A percentile compares a stretch with the other conserved stretches of the same genome.
phyloP scores from a whole-genome alignment of 2,329 filamentous ascomycete species.

The Dothideomycetidae sp. region DNA sequence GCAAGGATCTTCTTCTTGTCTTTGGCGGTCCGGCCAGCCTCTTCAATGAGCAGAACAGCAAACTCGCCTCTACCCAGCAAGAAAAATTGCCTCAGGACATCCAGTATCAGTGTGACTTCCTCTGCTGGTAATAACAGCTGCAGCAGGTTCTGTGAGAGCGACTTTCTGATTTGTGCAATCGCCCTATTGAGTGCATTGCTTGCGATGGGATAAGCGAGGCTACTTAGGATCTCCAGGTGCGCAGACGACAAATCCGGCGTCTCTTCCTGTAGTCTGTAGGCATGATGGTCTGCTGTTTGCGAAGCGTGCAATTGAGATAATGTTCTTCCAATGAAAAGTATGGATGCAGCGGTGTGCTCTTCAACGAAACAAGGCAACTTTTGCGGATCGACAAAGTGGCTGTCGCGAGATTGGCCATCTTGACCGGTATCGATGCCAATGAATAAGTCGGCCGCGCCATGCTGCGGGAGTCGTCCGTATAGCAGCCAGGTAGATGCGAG shows the following conservation, averaged over 20 bases:
- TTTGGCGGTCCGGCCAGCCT: conserved; percentile 51
- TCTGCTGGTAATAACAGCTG: conserved; percentile 67
- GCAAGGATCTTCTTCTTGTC: conserved; percentile 15
- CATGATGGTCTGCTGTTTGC: conserved; percentile 7
- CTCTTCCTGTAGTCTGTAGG: conserved; percentile 26
- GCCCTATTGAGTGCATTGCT: conserved; percentile 54
- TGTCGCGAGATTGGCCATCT: conserved; percentile 12
- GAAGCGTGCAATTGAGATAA: conserved; percentile 55
- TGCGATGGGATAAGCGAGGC: conserved; percentile 59
- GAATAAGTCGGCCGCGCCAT: conserved; percentile 78
- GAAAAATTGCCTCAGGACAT: conserved; percentile 72
- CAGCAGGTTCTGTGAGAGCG: conserved; percentile 69
- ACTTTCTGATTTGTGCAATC: conserved; percentile 62
- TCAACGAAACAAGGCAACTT: conserved; percentile 71
- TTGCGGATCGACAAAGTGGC: conserved; percentile 42
- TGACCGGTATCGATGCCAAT: conserved; percentile 36
- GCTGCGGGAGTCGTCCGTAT: conserved; percentile 67
- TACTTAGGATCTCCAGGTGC: conserved; percentile 55
- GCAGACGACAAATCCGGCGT: conserved; percentile 47
- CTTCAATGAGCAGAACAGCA: conserved; percentile 67
- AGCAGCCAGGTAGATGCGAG: conserved; percentile 83
- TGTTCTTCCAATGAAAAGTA: conserved; percentile 82
- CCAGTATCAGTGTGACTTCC: conserved; percentile 62
- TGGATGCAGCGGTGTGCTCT: conserved; percentile 57
- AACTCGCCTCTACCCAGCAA: conserved; percentile 83